phyloP scores from a whole-genome alignment of 768 basidiomycete species.

The Punctularia strigosozonata region DNA sequence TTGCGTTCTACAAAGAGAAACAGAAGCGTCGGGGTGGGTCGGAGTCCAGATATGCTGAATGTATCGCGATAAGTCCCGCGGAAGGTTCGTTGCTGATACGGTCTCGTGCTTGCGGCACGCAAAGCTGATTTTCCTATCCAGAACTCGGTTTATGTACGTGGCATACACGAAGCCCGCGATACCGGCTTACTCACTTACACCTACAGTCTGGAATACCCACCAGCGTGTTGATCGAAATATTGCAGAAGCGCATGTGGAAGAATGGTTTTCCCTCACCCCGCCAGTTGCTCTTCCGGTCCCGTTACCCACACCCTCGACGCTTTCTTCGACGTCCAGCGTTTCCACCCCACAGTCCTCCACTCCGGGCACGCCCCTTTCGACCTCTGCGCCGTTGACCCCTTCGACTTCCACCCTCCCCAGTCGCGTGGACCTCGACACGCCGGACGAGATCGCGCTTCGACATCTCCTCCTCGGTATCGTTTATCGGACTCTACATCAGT shows the following conservation, averaged over 20 bases:
- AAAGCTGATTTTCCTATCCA: slow-evolving; percentile 11
- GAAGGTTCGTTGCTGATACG: slow-evolving; percentile 37
- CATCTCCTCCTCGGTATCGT: slow-evolving; percentile 57
- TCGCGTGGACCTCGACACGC: slow-evolving; percentile 41
- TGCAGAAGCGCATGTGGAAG: slow-evolving; percentile 48
- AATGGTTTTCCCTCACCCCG: slow-evolving; percentile 39
- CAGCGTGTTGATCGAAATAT: slow-evolving; percentile 40
- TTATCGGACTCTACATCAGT: slow-evolving; percentile 45
- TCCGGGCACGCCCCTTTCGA: too few relatives aligned
- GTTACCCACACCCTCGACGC: slow-evolving; percentile 15
- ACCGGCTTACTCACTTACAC: neutral
- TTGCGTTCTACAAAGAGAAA: slow-evolving; percentile 66
- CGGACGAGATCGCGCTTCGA: slow-evolving; percentile 61
- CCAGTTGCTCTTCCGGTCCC: slow-evolving; percentile 21
- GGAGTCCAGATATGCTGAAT: slow-evolving; percentile 35
- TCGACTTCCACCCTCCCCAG: neutral
- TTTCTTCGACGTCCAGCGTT: slow-evolving; percentile 3
- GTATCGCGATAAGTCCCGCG: slow-evolving; percentile 54
- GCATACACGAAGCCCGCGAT: neutral
- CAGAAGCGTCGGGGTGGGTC: slow-evolving; percentile 43
- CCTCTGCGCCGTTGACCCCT: too few relatives aligned
- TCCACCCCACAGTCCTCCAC: too few relatives aligned
- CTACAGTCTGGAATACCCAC: slow-evolving; percentile 70
- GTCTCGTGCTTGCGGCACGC: neutral
- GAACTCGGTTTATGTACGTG: slow-evolving; percentile 62